Evolutionary conservation across 129 eudicot genomes (phyloP), one percentile per base, ranked within the genome.

Genomic region (Cynara cardunculus): DNA sequence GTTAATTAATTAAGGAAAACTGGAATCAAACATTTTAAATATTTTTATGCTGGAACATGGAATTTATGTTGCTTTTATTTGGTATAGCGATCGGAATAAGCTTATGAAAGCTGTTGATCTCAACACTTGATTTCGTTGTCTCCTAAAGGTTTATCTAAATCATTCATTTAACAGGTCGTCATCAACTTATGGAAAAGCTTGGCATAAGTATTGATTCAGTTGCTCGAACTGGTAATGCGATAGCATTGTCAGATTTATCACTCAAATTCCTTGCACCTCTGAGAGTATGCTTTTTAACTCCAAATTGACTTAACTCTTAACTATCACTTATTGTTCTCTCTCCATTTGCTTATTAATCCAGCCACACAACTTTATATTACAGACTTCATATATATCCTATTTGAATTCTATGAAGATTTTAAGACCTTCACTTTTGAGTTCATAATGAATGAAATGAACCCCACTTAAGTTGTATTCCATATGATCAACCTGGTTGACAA

Each of bases 241-340:
- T 96, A 61, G 99, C 98, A 37, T 61, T 93, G 67, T 59, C 99
- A 35, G 99, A 96, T 26, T 74, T 89, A 72, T 89, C 95, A 1
- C 86, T 96, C 76, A 96, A 96, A 81, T 93, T 89, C 84, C 85
- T 91, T 81, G 93, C 96, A 81, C 97, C 99, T 61, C 75, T 96
- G 46, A 87, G 89, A 87, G 99, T 96, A 96, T 41, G 91, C 28
- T 35, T 53, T 53, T 34, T 13, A 9, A 69, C 62, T 76, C 73
- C 56, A 5, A 30, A 68, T 53, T 18, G 9, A 53, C 65, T 56
- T 1, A n/a, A 56, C 24, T 56, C 65, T 56, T n/a, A 56, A 56
- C 5, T 53, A 53, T 53, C 62, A 4, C 22, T 18, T 44, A 12
- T 12, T 44, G n/a, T 44, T 44, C 4, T 44, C 13, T 44, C 56